These are phyloP conservation scores for Boletellus deceptivus DNA, from an alignment of 1,284 basidiomycete species.

Conservation along the genomic window DNA sequence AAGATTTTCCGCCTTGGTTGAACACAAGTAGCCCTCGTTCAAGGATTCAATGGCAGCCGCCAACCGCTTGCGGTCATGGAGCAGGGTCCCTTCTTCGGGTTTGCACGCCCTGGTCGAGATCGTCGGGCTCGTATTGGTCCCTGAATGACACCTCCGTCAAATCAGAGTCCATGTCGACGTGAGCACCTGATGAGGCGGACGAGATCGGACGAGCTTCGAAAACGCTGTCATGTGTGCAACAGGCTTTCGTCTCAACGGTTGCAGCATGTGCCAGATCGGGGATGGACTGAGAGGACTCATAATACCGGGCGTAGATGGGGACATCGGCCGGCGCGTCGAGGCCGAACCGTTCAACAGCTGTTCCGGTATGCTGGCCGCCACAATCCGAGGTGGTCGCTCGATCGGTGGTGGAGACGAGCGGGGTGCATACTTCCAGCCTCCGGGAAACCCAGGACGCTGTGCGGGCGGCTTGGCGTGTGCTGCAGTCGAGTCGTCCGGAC, in stretches of 20 bases:
- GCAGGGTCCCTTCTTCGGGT: constrained; percentile 61
- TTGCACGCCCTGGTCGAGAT: constrained; percentile 67
- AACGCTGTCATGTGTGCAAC: constrained; percentile 24
- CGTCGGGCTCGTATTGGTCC: constrained; percentile 71
- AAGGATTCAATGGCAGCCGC: constrained; percentile 71
- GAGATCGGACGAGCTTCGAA: constrained; percentile 15
- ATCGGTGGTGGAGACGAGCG: constrained; percentile 9
- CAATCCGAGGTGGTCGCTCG: not conserved
- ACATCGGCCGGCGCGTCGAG: not conserved
- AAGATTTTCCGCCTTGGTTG: constrained; percentile 90
- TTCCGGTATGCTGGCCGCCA: constrained; percentile 5
- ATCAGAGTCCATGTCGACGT: not conserved
- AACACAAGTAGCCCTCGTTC: constrained; percentile 88
- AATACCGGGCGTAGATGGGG: constrained; percentile 11
- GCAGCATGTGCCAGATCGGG: constrained; percentile 19
- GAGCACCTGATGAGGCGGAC: constrained; percentile 15
- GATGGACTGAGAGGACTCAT: constrained; percentile 1
- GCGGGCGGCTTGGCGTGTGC: constrained; percentile 25
- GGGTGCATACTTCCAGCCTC: constrained; percentile 22
- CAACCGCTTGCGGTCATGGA: constrained; percentile 67
- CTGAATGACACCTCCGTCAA: constrained; percentile 34
- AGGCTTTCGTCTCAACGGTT: constrained; percentile 31
- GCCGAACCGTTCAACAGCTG: constrained; percentile 4
- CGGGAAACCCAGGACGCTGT: constrained; percentile 17
- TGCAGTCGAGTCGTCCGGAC: not conserved